phyloP scores from a whole-genome alignment of 208 protist species.

The Leishmania tarentolae region DNA sequence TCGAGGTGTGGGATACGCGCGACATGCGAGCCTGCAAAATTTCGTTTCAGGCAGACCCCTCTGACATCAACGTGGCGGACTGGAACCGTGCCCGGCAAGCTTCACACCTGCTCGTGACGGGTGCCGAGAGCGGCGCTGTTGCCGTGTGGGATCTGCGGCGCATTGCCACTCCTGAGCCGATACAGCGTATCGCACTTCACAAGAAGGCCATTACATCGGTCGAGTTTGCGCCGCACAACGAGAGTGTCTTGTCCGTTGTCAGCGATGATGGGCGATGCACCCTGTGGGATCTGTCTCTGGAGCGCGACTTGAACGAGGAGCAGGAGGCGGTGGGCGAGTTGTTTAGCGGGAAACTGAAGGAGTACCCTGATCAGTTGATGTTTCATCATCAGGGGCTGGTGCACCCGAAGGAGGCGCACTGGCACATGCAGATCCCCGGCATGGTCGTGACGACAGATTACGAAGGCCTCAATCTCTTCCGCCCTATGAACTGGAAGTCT shows the following conservation, averaged over 20 bases:
- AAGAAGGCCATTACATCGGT: conserved; percentile 95
- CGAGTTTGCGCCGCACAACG: conserved; percentile 97
- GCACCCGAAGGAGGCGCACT: conserved; percentile 98
- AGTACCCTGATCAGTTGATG: conserved; percentile 95
- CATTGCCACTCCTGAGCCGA: conserved; percentile 61
- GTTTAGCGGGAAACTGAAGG: conserved; percentile 73
- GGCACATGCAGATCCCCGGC: conserved; percentile 97
- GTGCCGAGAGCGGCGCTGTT: conserved; percentile 96
- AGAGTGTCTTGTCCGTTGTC: conserved; percentile 94
- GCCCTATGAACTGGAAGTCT: conserved; percentile 94
- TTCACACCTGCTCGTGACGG: conserved; percentile 96
- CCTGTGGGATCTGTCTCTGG: conserved; percentile 98
- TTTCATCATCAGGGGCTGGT: conserved; percentile 98
- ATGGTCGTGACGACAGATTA: conserved; percentile 95
- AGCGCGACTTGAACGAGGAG: conserved; percentile 95
- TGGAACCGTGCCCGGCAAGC: conserved; percentile 93
- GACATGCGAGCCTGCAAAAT: conserved; percentile 81
- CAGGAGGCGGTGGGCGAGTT: conserved; percentile 78
- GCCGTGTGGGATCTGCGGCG: conserved; percentile 97
- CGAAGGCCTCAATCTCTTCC: conserved; percentile 97
- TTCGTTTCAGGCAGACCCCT: conserved; percentile 74
- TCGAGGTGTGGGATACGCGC: conserved; percentile 94
- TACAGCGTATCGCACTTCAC: conserved; percentile 93
- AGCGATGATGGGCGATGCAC: conserved; percentile 95
- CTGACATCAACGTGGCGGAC: conserved; percentile 98